Evolutionary conservation across 257 asterid species (phyloP).

Genomic region (Datura wrightii): DNA sequence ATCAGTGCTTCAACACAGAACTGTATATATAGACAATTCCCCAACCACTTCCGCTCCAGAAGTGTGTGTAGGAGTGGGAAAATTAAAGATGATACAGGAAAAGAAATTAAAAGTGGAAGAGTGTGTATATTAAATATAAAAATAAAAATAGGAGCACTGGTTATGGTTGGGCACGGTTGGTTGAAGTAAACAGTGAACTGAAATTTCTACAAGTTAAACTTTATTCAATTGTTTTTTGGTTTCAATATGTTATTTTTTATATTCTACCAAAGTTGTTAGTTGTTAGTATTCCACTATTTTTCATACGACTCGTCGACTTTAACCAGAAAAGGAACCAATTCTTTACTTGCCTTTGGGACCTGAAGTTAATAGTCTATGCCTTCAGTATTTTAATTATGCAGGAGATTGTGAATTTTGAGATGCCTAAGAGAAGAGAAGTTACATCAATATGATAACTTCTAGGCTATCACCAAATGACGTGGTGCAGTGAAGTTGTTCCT

Average conservation of each 20-base stretch:
- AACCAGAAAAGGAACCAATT: neutral
- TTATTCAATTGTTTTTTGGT: neutral
- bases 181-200: neutral
- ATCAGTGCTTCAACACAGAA: neutral
- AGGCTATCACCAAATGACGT: too few species aligned
- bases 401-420: neutral
- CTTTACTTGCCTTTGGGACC: neutral
- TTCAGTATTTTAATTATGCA: neutral
- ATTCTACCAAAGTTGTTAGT: neutral
- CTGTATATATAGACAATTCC: neutral
- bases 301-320: neutral
- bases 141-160: neutral
- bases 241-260: neutral
- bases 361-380: neutral
- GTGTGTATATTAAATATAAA: neutral
- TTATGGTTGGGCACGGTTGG: neutral
- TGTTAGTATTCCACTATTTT: too few species aligned
- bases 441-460: too few species aligned
- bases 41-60: neutral
- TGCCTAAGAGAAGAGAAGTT: too few species aligned
- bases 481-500: too few species aligned
- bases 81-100: neutral
- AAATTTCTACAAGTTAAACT: neutral
- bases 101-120: neutral
- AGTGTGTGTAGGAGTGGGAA: slow-evolving; percentile 9